phyloP scores from a whole-genome alignment of 495 filamentous ascomycete species.

The Aspergillus carlsbadensis region DNA sequence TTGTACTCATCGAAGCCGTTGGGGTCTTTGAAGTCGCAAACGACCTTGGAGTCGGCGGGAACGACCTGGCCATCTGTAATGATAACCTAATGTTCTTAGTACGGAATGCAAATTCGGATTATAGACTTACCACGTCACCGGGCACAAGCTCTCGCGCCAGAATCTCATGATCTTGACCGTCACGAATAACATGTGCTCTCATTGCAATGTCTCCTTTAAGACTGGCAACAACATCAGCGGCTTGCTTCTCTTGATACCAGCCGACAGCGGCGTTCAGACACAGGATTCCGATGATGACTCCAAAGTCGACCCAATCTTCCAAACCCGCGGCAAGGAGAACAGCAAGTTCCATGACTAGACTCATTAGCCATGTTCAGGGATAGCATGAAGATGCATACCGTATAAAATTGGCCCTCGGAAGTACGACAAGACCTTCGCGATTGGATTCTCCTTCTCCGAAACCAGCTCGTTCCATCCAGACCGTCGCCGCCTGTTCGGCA shows the following conservation, averaged over 20 bases:
- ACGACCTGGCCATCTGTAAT: constrained; percentile 72
- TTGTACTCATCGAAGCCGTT: constrained; percentile 65
- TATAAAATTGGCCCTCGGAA: constrained; percentile 82
- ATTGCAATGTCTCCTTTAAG: constrained; percentile 81
- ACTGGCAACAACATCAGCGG: constrained; percentile 75
- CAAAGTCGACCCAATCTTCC: constrained; percentile 76
- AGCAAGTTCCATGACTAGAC: constrained; percentile 75
- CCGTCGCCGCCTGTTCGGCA: constrained; percentile 57
- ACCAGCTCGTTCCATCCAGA: constrained; percentile 71
- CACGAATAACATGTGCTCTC: constrained; percentile 65
- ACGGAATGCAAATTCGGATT: neutral
- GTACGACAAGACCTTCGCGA: constrained; percentile 70
- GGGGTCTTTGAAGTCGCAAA: constrained; percentile 67
- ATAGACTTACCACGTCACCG: constrained; percentile 68
- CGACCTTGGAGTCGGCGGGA: constrained; percentile 67
- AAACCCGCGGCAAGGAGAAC: constrained; percentile 74
- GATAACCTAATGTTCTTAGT: constrained; percentile 42
- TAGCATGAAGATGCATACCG: constrained; percentile 46
- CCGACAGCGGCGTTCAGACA: constrained; percentile 73
- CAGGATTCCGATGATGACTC: constrained; percentile 79
- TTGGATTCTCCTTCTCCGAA: constrained; percentile 71
- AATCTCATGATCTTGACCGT: constrained; percentile 63
- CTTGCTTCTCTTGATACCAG: constrained; percentile 85
- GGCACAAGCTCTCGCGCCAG: constrained; percentile 75
- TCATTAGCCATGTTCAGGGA: constrained; percentile 21